Base-by-base conservation (phyloP, 805 yeast species). In the Metschnikowia orientalis region DNA sequence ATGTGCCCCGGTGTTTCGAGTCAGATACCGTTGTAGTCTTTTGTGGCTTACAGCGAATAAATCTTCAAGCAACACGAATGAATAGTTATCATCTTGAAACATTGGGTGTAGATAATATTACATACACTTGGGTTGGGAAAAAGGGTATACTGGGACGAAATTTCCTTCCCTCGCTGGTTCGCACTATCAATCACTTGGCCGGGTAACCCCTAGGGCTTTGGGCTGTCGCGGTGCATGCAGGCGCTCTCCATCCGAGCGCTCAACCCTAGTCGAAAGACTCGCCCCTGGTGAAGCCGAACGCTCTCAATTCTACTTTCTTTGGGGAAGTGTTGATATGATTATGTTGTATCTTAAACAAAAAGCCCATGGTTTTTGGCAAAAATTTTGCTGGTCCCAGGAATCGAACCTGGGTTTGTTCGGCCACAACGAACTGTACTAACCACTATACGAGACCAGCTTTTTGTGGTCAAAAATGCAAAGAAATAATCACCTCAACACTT, bases 21-120 rank as follows among this genome's bases (percentile, higher is more conserved):
- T 82, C 95, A 85, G 95, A 85, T 85, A 85, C 95, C 95, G 95
- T 85, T 85, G 94, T 85, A 85, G 95, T 85, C 95, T 79, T 75
- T 40, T 73, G 81, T 71, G 79, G 48, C 83, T 71, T 75, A 76
- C 85, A 78, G 53, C 48, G 76, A 57, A 26, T 34, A 37, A 37
- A 40, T 44, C 57, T 50, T 53, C 56, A 46, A 48, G 57, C 52
- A 45, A 45, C 54, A 51, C 55, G 44, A 29, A 38, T 38, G 36
- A 37, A 18, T 35, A 34, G 24, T 45, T 53, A 41, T 54, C 59
- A 54, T 41, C 41, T 32, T 37, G 42, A 40, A 44, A 42, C 44
- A 39, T 26, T 24, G 16, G 14, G 26, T n/a, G n/a, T n/a, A n/a
- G n/a, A n/a, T n/a, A n/a, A n/a, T n/a, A n/a, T n/a, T n/a, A 43